Evolutionary conservation across 2,329 filamentous ascomycete genomes (phyloP).

Genomic region (Bipolaris gigantea): DNA sequence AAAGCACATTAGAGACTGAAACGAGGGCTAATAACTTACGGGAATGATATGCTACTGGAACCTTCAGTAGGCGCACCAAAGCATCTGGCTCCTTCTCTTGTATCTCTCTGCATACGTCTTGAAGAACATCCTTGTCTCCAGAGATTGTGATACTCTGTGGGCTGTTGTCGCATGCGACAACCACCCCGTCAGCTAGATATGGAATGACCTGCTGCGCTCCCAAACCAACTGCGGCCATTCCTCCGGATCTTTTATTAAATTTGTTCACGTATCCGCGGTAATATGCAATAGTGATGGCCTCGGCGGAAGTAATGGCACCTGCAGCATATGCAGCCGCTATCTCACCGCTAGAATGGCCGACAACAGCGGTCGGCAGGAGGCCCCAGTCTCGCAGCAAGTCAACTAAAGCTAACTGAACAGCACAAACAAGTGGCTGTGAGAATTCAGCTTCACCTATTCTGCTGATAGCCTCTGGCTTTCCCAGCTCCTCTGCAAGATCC

Average conservation of each 20-base stretch:
- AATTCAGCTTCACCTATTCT: conserved; percentile 6
- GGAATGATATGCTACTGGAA: conserved; percentile 35
- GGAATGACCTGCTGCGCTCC: background rate
- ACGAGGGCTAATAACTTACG: background rate
- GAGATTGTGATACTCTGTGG: conserved; percentile 23
- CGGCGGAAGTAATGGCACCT: conserved; percentile 16
- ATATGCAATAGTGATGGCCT: conserved; percentile 23
- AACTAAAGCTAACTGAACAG: conserved; percentile 29
- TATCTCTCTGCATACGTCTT: background rate
- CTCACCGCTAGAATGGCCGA: conserved; percentile 33
- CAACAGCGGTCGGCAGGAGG: conserved; percentile 3
- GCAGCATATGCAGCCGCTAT: conserved; percentile 30
- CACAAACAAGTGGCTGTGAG: conserved; percentile 27
- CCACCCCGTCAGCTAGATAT: background rate
- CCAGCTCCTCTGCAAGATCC: background rate
- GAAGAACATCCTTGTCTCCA: conserved; percentile 13
- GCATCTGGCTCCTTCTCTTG: conserved; percentile 18
- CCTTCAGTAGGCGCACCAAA: conserved; percentile 12
- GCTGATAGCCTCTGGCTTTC: background rate
- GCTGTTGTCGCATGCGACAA: conserved; percentile 21
- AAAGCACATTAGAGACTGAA: background rate
- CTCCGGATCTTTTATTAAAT: background rate
- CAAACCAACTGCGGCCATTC: conserved; percentile 19
- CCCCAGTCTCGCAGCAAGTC: conserved; percentile 20
- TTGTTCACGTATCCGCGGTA: conserved; percentile 13